Conservation (phyloP, 2,329 filamentous ascomycete genomes). For the Exserohilum rostratum region DNA sequence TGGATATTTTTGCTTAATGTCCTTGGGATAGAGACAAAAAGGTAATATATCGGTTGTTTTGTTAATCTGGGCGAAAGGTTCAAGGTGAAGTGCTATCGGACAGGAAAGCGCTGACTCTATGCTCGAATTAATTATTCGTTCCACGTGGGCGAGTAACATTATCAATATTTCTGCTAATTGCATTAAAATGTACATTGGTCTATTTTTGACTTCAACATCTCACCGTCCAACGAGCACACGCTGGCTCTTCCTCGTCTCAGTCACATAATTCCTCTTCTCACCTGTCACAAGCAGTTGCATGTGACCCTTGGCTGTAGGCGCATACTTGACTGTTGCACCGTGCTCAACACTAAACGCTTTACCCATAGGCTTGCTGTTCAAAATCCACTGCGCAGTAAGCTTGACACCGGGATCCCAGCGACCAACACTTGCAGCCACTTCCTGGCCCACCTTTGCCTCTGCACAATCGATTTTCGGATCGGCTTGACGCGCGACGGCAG, state of each 20-base stretch:
- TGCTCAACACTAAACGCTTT: constrained; percentile 33
- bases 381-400: constrained; percentile 43
- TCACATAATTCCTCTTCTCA: constrained; percentile 28
- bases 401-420: constrained; percentile 48
- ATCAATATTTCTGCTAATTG: not conserved
- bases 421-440: constrained; percentile 31
- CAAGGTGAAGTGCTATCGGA: no score
- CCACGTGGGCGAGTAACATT: no score
- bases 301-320: constrained; percentile 13
- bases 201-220: not conserved
- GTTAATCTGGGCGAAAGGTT: no score
- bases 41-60: no score
- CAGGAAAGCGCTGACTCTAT: no score
- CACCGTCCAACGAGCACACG: constrained; percentile 8
- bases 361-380: constrained; percentile 32
- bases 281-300: constrained; percentile 26
- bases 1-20: no score
- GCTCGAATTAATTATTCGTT: no score
- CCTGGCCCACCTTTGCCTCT: constrained; percentile 8
- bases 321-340: constrained; percentile 24
- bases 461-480: constrained; percentile 29
- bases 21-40: no score
- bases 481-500: constrained; percentile 42
- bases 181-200: not conserved
- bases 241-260: constrained; percentile 30